Evolutionary conservation across 192 early-diverging fungal genomes (phyloP).

Genomic region (Cladochytrium replicatum): DNA sequence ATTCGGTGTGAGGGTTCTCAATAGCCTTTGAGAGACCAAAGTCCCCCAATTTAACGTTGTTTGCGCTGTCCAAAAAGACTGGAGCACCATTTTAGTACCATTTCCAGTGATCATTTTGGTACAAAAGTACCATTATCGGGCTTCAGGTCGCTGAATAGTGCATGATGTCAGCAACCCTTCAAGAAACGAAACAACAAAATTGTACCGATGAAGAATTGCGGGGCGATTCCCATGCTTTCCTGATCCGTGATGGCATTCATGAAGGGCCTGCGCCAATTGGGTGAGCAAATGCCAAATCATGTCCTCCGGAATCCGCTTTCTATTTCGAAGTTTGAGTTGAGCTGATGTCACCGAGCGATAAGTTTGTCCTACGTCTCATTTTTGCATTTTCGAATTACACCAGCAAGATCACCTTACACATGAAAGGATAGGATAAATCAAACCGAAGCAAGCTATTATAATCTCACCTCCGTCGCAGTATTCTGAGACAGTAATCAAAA

Average conservation of each 20-base stretch:
- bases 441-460: background rate
- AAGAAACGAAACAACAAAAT: background rate
- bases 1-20: conserved; percentile 43
- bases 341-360: background rate
- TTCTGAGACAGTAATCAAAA: conserved; percentile 22
- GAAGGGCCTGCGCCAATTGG: conserved; percentile 54
- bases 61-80: conserved; percentile 57
- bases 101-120: too few relatives aligned
- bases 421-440: too few relatives aligned
- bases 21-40: conserved; percentile 65
- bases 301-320: conserved; percentile 48
- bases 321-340: too few relatives aligned
- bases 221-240: conserved; percentile 26
- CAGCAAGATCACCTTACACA: conserved; percentile 56
- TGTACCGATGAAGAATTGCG: conserved; percentile 43
- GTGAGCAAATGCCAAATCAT: conserved; percentile 56
- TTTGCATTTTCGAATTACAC: conserved; percentile 52
- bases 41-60: conserved; percentile 67
- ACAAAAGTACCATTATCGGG: conserved; percentile 52
- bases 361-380: conserved; percentile 28
- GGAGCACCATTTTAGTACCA: too few relatives aligned
- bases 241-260: conserved; percentile 57
- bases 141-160: conserved; percentile 67
- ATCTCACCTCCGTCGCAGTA: conserved; percentile 57
- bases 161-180: background rate